A percentile compares a stretch with the other conserved stretches of the same genome.
Evolutionary conservation across 192 early-diverging fungal species (phyloP).

Genomic region (Podila verticillata): DNA sequence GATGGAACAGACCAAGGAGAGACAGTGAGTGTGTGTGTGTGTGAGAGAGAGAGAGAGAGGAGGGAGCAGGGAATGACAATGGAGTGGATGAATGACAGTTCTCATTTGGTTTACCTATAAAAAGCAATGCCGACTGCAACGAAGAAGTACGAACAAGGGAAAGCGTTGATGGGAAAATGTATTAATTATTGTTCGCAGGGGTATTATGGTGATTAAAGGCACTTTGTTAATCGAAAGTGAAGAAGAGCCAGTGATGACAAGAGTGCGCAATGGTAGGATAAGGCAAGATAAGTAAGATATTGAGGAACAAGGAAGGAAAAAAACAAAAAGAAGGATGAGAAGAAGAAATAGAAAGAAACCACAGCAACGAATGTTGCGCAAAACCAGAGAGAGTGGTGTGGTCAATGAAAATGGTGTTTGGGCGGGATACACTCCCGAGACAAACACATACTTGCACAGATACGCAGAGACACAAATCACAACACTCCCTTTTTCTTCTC

Average conservation of each 20-base stretch:
- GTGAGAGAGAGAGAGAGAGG: too few relatives aligned
- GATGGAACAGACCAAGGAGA: background rate
- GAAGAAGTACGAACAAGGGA: too few relatives aligned
- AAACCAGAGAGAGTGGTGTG: too few relatives aligned
- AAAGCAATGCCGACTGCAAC: too few relatives aligned
- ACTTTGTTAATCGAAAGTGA: background rate
- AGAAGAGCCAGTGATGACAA: background rate
- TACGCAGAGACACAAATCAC: too few relatives aligned
- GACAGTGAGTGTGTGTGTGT: background rate
- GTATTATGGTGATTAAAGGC: too few relatives aligned
- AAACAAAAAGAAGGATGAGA: background rate
- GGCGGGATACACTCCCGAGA: too few relatives aligned
- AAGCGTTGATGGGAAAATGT: too few relatives aligned
- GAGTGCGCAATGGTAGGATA: background rate
- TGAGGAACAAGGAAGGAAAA: background rate
- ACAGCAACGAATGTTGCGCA: too few relatives aligned
- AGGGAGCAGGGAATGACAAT: background rate
- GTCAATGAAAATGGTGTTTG: too few relatives aligned
- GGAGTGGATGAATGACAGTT: background rate
- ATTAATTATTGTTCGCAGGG: too few relatives aligned
- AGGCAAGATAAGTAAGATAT: background rate
- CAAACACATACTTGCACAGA: background rate
- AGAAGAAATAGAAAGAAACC: background rate
- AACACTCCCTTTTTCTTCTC: too few relatives aligned
- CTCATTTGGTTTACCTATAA: background rate